Evolutionary conservation across 1,139 yeast species (phyloP).

Genomic region (Pichia sp.): DNA sequence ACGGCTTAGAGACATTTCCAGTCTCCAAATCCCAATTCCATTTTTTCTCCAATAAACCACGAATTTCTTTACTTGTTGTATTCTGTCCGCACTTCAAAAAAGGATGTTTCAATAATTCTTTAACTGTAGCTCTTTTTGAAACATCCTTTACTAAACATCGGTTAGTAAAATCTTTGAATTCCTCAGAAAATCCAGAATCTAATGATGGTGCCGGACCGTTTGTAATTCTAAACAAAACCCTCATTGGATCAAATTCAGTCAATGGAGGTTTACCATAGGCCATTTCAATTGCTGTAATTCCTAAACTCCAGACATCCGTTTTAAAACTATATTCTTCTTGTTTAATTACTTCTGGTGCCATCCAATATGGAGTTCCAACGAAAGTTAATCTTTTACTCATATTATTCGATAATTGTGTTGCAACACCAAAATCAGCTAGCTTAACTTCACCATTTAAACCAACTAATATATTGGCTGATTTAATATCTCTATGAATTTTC

Average conservation of each 20-base stretch:
- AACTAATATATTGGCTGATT: slow-evolving; percentile 77
- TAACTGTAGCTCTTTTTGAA: slow-evolving; percentile 37
- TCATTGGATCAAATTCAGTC: slow-evolving; percentile 71
- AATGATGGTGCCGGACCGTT: slow-evolving; percentile 45
- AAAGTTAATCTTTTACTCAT: slow-evolving; percentile 78
- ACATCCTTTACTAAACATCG: slow-evolving; percentile 45
- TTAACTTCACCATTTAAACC: slow-evolving; percentile 71
- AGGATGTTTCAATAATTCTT: slow-evolving; percentile 37
- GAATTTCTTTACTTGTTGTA: slow-evolving; percentile 15
- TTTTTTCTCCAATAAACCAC: slow-evolving; percentile 25
- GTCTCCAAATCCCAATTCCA: slow-evolving; percentile 29
- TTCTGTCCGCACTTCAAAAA: slow-evolving; percentile 32
- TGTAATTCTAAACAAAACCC: slow-evolving; percentile 59
- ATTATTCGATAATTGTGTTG: slow-evolving; percentile 77
- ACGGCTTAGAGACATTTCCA: slow-evolving; percentile 22
- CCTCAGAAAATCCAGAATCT: slow-evolving; percentile 33
- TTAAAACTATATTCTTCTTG: slow-evolving; percentile 83
- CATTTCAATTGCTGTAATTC: slow-evolving; percentile 81
- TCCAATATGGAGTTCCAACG: slow-evolving; percentile 98
- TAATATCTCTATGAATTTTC: slow-evolving; percentile 80
- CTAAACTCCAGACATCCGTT: slow-evolving; percentile 96
- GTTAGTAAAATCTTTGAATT: slow-evolving; percentile 42
- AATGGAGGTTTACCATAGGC: slow-evolving; percentile 83
- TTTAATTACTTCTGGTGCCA: slow-evolving; percentile 94
- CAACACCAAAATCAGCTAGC: slow-evolving; percentile 94